These are phyloP conservation scores for Heterobasidion irregulare DNA, from an alignment of 1,284 basidiomycete species.

Conservation along the genomic window DNA sequence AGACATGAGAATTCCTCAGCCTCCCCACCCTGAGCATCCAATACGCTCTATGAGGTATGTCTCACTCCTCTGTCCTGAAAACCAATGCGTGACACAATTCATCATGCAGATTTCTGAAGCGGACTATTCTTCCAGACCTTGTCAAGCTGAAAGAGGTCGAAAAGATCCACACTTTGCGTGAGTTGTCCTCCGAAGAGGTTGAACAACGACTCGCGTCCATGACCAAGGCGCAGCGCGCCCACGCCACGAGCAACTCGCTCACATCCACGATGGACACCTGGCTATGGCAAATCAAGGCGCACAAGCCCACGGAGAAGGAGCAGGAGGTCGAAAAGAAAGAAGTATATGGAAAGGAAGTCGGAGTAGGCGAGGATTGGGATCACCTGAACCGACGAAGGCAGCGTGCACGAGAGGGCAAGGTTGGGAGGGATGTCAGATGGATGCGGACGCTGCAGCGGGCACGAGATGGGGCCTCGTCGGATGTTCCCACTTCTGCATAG, in stretches of 20 bases:
- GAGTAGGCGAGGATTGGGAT: slow-evolving; percentile 42
- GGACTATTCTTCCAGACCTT: slow-evolving; percentile 39
- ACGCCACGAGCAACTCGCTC: slow-evolving; percentile 12
- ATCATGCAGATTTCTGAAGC: slow-evolving; percentile 46
- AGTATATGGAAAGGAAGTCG: slow-evolving; percentile 33
- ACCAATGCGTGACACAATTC: neutral
- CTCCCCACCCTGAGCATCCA: slow-evolving; percentile 34
- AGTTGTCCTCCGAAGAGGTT: slow-evolving; percentile 20
- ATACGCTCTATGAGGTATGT: slow-evolving; percentile 44
- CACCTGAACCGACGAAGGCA: slow-evolving; percentile 49
- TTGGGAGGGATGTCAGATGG: slow-evolving; percentile 25
- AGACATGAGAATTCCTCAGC: slow-evolving; percentile 12
- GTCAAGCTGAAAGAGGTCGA: slow-evolving; percentile 32
- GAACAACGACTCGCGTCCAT: slow-evolving; percentile 18
- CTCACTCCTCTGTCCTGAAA: neutral
- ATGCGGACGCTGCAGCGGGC: slow-evolving; percentile 18
- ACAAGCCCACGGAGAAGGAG: neutral
- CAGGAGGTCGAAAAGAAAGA: neutral
- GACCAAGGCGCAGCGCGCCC: slow-evolving; percentile 18
- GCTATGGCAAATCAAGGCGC: slow-evolving; percentile 27
- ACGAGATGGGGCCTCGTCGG: neutral
- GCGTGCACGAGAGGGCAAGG: slow-evolving; percentile 25
- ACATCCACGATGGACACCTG: slow-evolving; percentile 21
- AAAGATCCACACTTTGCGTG: slow-evolving; percentile 31
- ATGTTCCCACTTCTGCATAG: neutral